Conservation (phyloP, 2,329 filamentous ascomycete species). For the Botryotinia globosa region DNA sequence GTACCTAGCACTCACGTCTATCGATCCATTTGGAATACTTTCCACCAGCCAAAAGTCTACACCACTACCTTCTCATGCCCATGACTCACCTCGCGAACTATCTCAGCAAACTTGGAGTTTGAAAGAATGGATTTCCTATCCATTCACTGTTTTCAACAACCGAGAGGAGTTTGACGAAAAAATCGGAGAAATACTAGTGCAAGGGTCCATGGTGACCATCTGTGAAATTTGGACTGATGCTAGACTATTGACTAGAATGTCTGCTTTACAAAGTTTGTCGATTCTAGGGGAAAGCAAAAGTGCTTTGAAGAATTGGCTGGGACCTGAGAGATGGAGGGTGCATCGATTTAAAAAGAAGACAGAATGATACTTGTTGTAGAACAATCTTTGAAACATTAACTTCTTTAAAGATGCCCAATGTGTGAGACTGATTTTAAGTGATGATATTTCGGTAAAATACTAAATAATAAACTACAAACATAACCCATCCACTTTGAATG, state of each 20-base stretch:
- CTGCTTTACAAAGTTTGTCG: neutral
- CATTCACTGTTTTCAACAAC: neutral
- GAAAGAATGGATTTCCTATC: neutral
- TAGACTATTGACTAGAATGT: neutral
- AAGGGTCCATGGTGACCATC: neutral
- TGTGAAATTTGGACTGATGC: neutral
- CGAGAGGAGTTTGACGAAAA: neutral
- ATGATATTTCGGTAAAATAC: neutral
- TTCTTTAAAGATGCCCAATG: neutral
- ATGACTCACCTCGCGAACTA: neutral
- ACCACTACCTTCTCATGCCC: neutral
- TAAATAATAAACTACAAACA: neutral
- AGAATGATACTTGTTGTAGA: neutral
- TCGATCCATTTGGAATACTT: neutral
- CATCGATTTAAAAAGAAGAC: neutral
- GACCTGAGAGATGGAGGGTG: neutral
- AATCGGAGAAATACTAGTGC: neutral
- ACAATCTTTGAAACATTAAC: neutral
- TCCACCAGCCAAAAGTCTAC: neutral
- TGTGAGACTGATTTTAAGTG: neutral
- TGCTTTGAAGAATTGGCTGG: neutral
- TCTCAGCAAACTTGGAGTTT: neutral
- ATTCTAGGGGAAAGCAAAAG: neutral
- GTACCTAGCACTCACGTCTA: neutral
- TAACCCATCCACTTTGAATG: neutral